A percentile compares a stretch with the other conserved stretches of the same genome.
phyloP scores from a whole-genome alignment of 345 rosid species.

The Crucihimalaya himalaica region DNA sequence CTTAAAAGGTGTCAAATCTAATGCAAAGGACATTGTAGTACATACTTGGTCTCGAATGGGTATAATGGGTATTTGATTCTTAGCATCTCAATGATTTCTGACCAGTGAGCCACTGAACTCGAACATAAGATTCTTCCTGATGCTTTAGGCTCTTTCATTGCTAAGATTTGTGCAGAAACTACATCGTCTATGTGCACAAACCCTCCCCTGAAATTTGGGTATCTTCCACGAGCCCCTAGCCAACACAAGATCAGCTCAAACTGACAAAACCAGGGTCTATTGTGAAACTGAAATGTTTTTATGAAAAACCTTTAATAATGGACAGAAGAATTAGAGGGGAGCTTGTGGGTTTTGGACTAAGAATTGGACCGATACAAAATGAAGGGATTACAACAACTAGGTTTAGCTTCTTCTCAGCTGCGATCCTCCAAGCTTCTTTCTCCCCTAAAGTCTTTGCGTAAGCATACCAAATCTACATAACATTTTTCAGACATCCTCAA shows the following conservation, averaged over 20 bases:
- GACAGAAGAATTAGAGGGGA: conserved; percentile 51
- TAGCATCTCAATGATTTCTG: conserved; percentile 64
- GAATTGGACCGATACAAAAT: conserved; percentile 67
- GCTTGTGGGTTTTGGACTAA: conserved; percentile 74
- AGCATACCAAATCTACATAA: conserved; percentile 65
- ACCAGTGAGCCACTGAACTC: conserved; percentile 71
- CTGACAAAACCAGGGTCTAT: neutral
- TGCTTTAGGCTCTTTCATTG: conserved; percentile 68
- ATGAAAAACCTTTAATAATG: conserved; percentile 52
- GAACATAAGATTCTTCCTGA: conserved; percentile 77
- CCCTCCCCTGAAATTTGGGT: conserved; percentile 70
- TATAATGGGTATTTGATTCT: conserved; percentile 64
- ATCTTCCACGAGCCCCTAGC: conserved; percentile 44
- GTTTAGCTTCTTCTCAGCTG: conserved; percentile 60
- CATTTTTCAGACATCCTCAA: neutral
- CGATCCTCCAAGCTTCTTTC: conserved; percentile 74
- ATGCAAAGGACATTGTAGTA: neutral
- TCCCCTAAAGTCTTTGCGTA: conserved; percentile 70
- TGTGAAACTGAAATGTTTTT: neutral
- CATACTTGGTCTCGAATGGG: conserved; percentile 61
- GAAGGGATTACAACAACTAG: conserved; percentile 77
- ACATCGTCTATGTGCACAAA: conserved; percentile 82
- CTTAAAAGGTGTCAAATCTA: neutral
- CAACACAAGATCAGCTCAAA: neutral
- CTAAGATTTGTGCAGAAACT: conserved; percentile 61